These are phyloP conservation scores for Fusarium sp. DNA, from an alignment of 2,329 filamentous ascomycete species.

Conservation along the genomic window DNA sequence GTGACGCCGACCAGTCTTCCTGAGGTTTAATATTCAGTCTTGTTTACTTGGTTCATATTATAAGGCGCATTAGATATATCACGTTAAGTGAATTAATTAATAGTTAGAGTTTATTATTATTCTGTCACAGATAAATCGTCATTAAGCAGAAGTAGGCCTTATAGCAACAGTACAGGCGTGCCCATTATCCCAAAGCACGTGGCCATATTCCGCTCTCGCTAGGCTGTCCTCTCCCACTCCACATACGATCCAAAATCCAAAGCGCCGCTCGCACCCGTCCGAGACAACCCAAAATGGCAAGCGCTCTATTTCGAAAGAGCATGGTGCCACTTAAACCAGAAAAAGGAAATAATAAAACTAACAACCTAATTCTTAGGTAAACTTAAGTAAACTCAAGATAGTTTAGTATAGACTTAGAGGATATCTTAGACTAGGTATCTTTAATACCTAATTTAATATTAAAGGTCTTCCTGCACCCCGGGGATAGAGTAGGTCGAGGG, in stretches of 20 bases:
- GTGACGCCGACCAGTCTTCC: not conserved
- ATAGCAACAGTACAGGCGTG: not conserved
- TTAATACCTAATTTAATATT: too few relatives aligned
- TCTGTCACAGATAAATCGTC: fast-evolving
- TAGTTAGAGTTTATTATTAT: fast-evolving
- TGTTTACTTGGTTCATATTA: not conserved
- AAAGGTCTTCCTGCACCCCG: too few relatives aligned
- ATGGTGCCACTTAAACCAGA: too few relatives aligned
- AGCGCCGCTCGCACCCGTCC: not conserved
- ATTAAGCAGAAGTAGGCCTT: fast-evolving
- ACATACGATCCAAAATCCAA: not conserved
- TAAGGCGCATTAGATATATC: too few relatives aligned
- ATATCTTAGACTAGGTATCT: too few relatives aligned
- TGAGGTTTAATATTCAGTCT: not conserved
- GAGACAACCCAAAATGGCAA: not conserved
- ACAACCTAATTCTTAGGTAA: too few relatives aligned
- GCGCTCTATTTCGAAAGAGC: not conserved
- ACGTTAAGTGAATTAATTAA: fast-evolving
- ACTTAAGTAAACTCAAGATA: too few relatives aligned
- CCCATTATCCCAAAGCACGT: not conserved
- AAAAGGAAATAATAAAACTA: fast-evolving
- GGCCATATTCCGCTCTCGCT: not conserved
- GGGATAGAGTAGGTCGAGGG: too few relatives aligned
- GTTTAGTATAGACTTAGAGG: too few relatives aligned
- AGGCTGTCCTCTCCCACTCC: not conserved